Conservation (phyloP, 805 yeast species). For the Myxozyma nipponensis region DNA sequence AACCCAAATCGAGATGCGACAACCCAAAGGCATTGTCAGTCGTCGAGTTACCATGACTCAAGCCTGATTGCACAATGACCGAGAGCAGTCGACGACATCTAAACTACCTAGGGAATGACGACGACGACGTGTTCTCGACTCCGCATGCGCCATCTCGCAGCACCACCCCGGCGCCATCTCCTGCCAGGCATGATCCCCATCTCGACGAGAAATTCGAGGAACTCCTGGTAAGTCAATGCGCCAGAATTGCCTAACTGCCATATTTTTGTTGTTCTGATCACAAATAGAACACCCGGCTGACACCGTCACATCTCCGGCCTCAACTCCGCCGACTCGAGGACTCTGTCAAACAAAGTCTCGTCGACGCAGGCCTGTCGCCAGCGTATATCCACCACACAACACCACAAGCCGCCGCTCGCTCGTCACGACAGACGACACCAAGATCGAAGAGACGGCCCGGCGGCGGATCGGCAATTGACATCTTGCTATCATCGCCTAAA, state of each 20-base stretch:
- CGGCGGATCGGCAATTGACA: background rate
- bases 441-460: background rate
- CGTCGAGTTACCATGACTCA: too few species aligned
- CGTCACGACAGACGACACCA: too few species aligned
- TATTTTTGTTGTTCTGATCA: background rate
- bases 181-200: background rate
- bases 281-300: conserved; percentile 2
- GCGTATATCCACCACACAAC: background rate
- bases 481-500: conserved; percentile 1
- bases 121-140: conserved; percentile 5
- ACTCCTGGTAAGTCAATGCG: conserved; percentile 2
- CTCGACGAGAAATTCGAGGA: conserved; percentile 7
- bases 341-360: conserved; percentile 1
- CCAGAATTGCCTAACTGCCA: background rate
- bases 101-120: conserved; percentile 6
- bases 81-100: too few species aligned
- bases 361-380: conserved; percentile 2
- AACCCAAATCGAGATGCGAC: too few species aligned
- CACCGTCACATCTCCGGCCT: conserved; percentile 6
- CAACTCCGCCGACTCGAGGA: conserved; percentile 7
- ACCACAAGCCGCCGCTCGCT: background rate
- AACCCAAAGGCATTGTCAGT: too few species aligned
- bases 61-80: too few species aligned
- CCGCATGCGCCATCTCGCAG: background rate
- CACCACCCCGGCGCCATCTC: background rate